Evolutionary conservation across 495 filamentous ascomycete species (phyloP).

Genomic region (Massariosphaeria phaeospora): DNA sequence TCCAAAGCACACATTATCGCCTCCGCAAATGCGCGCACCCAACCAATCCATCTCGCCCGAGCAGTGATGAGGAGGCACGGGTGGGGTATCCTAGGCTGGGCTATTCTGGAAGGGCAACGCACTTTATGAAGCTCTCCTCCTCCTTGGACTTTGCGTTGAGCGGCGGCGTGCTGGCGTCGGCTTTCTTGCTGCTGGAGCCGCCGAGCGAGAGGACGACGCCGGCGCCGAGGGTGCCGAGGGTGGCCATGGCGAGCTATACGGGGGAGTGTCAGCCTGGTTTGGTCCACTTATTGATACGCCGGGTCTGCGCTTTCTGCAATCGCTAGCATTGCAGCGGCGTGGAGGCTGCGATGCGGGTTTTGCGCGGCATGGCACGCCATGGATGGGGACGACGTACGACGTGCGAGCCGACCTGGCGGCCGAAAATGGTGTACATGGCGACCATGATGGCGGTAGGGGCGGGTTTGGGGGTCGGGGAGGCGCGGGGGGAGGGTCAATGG

Average conservation of each 20-base stretch:
- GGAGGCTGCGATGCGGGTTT: background rate
- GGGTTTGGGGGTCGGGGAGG: slow-evolving; percentile 37
- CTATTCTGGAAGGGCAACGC: too few species aligned
- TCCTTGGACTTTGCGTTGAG: slow-evolving; percentile 85
- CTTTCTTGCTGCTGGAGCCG: slow-evolving; percentile 63
- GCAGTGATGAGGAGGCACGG: background rate
- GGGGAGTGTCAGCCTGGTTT: background rate
- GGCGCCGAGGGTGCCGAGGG: slow-evolving; percentile 63
- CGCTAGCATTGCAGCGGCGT: background rate
- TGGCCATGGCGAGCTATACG: slow-evolving; percentile 76
- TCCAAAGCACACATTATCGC: background rate
- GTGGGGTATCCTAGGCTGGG: too few species aligned
- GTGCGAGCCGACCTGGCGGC: slow-evolving; percentile 90
- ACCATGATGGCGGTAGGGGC: slow-evolving; percentile 67
- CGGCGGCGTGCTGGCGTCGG: slow-evolving; percentile 57
- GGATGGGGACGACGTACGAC: slow-evolving; percentile 54
- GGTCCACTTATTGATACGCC: too few species aligned
- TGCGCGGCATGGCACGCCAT: background rate
- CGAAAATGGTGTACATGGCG: slow-evolving; percentile 74
- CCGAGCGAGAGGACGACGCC: slow-evolving; percentile 51
- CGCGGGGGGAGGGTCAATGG: slow-evolving; percentile 36
- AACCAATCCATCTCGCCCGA: background rate
- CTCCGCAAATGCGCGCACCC: slow-evolving; percentile 11
- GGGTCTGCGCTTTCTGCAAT: background rate
- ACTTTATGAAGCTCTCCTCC: slow-evolving; percentile 98